Conservation (phyloP, 2,329 filamentous ascomycete genomes). For the Calycina herbarum region DNA sequence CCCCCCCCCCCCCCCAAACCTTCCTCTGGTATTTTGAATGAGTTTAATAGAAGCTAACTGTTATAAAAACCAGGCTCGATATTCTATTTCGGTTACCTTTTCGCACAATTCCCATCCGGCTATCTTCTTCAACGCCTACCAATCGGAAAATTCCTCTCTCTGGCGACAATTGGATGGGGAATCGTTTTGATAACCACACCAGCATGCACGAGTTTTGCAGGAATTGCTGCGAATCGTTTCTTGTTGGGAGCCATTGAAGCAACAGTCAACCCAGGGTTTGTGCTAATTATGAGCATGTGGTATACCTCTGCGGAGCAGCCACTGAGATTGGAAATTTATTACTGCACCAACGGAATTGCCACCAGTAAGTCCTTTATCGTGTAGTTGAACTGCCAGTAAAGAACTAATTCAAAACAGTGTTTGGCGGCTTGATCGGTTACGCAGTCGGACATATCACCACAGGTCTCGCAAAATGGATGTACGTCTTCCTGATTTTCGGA, state of each 20-base stretch:
- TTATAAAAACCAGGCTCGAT: constrained; percentile 26
- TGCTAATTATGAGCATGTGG: constrained; percentile 43
- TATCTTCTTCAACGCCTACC: constrained; percentile 32
- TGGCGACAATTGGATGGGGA: constrained; percentile 49
- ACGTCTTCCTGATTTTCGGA: constrained; percentile 60
- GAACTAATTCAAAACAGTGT: constrained; percentile 35
- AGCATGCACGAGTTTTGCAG: constrained; percentile 49
- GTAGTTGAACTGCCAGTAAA: background rate
- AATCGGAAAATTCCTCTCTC: constrained; percentile 49
- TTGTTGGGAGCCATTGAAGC: constrained; percentile 54
- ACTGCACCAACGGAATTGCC: constrained; percentile 42
- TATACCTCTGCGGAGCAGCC: constrained; percentile 43
- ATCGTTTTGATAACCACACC: constrained; percentile 35
- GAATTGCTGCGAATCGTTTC: constrained; percentile 34
- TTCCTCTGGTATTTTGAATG: background rate
- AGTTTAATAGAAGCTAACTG: background rate
- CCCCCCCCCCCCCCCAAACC: background rate
- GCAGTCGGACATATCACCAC: constrained; percentile 59
- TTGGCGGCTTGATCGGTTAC: constrained; percentile 48
- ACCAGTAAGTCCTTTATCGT: constrained; percentile 20
- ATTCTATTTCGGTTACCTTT: constrained; percentile 33
- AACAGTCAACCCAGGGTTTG: constrained; percentile 52
- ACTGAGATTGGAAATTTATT: constrained; percentile 41
- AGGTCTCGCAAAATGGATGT: constrained; percentile 53
- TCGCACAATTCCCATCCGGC: constrained; percentile 30